Conservation (phyloP, 1,139 yeast genomes). For the Suhomyces anneliseae region DNA sequence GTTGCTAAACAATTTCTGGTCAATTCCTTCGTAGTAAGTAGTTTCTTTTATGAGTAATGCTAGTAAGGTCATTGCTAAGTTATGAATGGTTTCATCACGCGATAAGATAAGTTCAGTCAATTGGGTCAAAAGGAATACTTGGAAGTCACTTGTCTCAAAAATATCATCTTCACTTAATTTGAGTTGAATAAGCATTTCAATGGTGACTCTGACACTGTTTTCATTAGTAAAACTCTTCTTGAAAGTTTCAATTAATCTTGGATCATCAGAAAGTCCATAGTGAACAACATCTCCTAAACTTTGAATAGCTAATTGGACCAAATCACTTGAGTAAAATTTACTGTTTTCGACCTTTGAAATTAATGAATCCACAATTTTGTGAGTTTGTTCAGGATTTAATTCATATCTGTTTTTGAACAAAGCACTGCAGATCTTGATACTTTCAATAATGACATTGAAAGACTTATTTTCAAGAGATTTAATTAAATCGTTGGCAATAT, state of each 20-base stretch:
- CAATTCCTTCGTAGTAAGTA: not conserved
- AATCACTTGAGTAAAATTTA: constrained; percentile 49
- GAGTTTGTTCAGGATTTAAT: constrained; percentile 8
- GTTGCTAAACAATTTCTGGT: constrained; percentile 6
- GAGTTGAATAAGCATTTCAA: constrained; percentile 31
- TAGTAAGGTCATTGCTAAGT: constrained; percentile 26
- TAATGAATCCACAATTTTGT: constrained; percentile 19
- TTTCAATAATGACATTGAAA: constrained; percentile 51
- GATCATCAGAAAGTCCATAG: constrained; percentile 2
- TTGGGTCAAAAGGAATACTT: constrained; percentile 20
- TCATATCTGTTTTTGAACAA: constrained; percentile 28
- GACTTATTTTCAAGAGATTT: constrained; percentile 37
- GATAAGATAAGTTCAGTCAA: constrained; percentile 24
- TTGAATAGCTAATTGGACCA: constrained; percentile 47
- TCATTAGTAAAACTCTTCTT: constrained; percentile 31
- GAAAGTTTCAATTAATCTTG: constrained; percentile 6
- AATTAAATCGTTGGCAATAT: constrained; percentile 45
- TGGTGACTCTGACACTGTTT: constrained; percentile 33
- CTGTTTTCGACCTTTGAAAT: constrained; percentile 34
- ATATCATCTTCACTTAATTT: constrained; percentile 31
- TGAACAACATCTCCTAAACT: constrained; percentile 17
- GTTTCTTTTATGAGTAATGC: constrained; percentile 12
- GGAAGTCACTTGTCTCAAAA: constrained; percentile 25
- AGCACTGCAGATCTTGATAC: constrained; percentile 42
- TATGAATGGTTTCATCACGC: constrained; percentile 27